These are phyloP conservation scores for Fusarium scirpi DNA, from an alignment of 2,329 filamentous ascomycete genomes.

Conservation along the genomic window DNA sequence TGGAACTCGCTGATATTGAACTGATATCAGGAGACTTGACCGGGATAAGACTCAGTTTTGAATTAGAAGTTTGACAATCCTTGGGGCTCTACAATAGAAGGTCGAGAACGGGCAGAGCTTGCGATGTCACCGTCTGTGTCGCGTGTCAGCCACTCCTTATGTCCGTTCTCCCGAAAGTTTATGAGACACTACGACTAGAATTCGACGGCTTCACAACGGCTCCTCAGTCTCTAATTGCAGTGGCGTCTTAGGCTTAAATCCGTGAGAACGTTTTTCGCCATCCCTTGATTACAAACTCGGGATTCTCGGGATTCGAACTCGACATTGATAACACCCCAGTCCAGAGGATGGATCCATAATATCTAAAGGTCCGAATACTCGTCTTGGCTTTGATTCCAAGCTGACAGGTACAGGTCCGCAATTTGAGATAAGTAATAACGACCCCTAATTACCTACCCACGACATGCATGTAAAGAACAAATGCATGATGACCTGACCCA, in stretches of 20 bases:
- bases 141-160: constrained; percentile 2
- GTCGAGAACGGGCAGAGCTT: background rate
- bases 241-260: background rate
- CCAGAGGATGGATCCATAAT: background rate
- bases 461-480: background rate
- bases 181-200: background rate
- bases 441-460: constrained; percentile 1
- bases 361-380: constrained; percentile 29
- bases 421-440: constrained; percentile 17
- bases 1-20: constrained; percentile 10
- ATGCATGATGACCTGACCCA: constrained; percentile 7
- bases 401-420: constrained; percentile 5
- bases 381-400: background rate
- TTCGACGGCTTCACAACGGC: constrained; percentile 3
- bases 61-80: background rate
- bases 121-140: background rate
- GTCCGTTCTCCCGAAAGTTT: constrained; percentile 4
- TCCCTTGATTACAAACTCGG: constrained; percentile 9
- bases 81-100: background rate
- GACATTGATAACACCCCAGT: background rate
- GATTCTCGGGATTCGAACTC: background rate
- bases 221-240: background rate
- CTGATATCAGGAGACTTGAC: constrained; percentile 1
- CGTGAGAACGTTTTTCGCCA: background rate
- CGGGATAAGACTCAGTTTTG: background rate